A percentile compares a stretch with the other conserved stretches of the same genome.
Conservation (phyloP, 106 monocot species). For the Dioscorea dumetorum region DNA sequence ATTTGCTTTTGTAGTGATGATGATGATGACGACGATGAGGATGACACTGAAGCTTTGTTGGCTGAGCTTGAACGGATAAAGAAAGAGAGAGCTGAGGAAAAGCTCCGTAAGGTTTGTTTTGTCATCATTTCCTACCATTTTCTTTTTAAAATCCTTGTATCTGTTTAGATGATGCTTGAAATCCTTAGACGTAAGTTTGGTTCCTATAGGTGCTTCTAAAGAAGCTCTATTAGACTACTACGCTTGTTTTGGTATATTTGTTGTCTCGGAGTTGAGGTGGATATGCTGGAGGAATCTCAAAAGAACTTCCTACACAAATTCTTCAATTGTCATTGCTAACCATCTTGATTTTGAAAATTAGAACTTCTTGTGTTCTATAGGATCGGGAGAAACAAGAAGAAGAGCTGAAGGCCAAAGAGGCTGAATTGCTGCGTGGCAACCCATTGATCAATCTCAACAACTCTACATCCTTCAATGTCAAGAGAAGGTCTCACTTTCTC, state of each 20-base stretch:
- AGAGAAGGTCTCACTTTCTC: conserved; percentile 48
- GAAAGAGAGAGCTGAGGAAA: conserved; percentile 85
- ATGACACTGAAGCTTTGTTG: conserved; percentile 85
- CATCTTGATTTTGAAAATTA: background rate
- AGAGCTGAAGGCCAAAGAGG: conserved; percentile 85
- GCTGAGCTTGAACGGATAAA: conserved; percentile 89
- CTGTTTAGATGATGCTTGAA: too few species aligned
- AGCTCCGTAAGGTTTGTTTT: conserved; percentile 57
- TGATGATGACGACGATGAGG: conserved; percentile 73
- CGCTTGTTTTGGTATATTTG: too few species aligned
- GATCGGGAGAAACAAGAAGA: conserved; percentile 75
- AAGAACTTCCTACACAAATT: too few species aligned
- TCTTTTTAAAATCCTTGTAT: too few species aligned
- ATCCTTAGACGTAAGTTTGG: too few species aligned
- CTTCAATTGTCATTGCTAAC: too few species aligned
- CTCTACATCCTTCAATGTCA: conserved; percentile 70
- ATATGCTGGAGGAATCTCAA: too few species aligned
- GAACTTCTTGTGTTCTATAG: conserved; percentile 20
- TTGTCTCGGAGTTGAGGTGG: too few species aligned
- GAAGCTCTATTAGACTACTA: too few species aligned
- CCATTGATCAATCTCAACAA: conserved; percentile 87
- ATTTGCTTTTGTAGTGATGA: conserved; percentile 31
- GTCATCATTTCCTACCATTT: too few species aligned
- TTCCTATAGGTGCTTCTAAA: too few species aligned
- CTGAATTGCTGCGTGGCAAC: conserved; percentile 86